These are phyloP conservation scores for Microdochium nivale DNA, from an alignment of 2,329 filamentous ascomycete genomes.

Conservation along the genomic window DNA sequence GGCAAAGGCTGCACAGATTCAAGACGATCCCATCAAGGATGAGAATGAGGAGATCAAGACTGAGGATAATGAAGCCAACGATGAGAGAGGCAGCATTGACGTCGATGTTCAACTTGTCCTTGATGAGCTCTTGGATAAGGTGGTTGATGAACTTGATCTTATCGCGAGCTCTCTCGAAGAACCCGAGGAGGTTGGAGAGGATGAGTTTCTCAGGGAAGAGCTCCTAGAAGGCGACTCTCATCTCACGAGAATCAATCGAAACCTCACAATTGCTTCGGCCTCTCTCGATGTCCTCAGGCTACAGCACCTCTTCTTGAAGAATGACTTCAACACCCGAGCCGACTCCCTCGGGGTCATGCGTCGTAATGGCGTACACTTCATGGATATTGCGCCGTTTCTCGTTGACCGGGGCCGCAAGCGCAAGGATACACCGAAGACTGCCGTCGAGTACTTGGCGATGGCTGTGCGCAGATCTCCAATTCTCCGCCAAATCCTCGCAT, in stretches of 20 bases:
- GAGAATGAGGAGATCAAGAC: no score
- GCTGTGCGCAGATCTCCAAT: slow-evolving; percentile 14
- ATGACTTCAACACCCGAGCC: slow-evolving; percentile 8
- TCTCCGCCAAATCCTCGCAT: slow-evolving; percentile 15
- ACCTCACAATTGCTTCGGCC: slow-evolving; percentile 14
- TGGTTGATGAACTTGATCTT: no score
- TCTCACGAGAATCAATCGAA: slow-evolving; percentile 2
- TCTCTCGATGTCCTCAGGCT: slow-evolving; percentile 16
- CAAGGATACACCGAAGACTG: slow-evolving; percentile 8
- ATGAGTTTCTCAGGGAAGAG: slow-evolving; percentile 1
- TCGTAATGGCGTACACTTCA: slow-evolving; percentile 7
- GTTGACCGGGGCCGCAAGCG: neutral
- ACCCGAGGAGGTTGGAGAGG: neutral
- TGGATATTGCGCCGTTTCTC: slow-evolving; percentile 11
- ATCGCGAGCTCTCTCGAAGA: no score
- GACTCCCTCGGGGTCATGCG: slow-evolving; percentile 12
- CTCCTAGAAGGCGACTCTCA: neutral
- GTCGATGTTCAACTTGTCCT: no score
- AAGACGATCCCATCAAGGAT: no score
- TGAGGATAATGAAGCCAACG: no score
- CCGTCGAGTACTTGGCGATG: slow-evolving; percentile 13
- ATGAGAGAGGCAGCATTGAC: no score
- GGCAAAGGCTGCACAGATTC: neutral
- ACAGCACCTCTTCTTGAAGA: slow-evolving; percentile 7
- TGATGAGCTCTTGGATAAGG: no score